Evolutionary conservation across 2,329 filamentous ascomycete genomes (phyloP).

Genomic region (Phialocephala sp.): DNA sequence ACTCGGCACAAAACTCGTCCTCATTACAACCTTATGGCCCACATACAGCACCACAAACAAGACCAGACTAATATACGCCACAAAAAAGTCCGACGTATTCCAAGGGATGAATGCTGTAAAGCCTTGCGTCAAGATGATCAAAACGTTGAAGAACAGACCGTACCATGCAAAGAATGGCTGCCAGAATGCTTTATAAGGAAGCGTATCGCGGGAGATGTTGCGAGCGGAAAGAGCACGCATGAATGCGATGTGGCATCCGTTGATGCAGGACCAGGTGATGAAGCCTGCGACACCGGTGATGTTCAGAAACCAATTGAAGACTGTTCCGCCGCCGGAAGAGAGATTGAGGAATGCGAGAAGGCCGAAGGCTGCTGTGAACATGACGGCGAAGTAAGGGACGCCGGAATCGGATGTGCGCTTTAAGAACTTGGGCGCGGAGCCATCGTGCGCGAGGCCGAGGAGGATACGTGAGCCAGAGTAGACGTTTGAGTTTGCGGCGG

Average conservation of each 20-base stretch:
- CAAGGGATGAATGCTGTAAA: slow-evolving; percentile 72
- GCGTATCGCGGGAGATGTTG: slow-evolving; percentile 58
- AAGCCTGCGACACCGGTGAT: slow-evolving; percentile 72
- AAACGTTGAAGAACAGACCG: slow-evolving; percentile 66
- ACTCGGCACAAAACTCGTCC: slow-evolving; percentile 45
- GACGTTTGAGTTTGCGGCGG: slow-evolving; percentile 78
- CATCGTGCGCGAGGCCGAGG: slow-evolving; percentile 67
- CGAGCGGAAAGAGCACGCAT: slow-evolving; percentile 63
- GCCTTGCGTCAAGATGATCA: slow-evolving; percentile 71
- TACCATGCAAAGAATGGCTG: slow-evolving; percentile 71
- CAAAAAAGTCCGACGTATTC: slow-evolving; percentile 65
- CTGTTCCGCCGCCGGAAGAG: slow-evolving; percentile 59
- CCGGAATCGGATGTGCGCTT: slow-evolving; percentile 64
- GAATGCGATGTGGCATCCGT: slow-evolving; percentile 68
- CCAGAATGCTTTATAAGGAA: slow-evolving; percentile 66
- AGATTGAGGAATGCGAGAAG: slow-evolving; percentile 73
- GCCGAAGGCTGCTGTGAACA: slow-evolving; percentile 60
- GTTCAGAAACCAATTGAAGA: slow-evolving; percentile 77
- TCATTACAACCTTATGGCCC: slow-evolving; percentile 60
- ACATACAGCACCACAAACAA: slow-evolving; percentile 64
- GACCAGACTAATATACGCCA: slow-evolving; percentile 68
- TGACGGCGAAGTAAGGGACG: slow-evolving; percentile 68
- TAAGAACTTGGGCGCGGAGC: slow-evolving; percentile 66
- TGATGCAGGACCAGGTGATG: slow-evolving; percentile 73
- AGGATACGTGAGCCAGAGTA: slow-evolving; percentile 75